Evolutionary conservation across 2,329 filamentous ascomycete species (phyloP), one percentile per base, ranked within the genome.

Genomic region (Hymenoscyphus scutula): DNA sequence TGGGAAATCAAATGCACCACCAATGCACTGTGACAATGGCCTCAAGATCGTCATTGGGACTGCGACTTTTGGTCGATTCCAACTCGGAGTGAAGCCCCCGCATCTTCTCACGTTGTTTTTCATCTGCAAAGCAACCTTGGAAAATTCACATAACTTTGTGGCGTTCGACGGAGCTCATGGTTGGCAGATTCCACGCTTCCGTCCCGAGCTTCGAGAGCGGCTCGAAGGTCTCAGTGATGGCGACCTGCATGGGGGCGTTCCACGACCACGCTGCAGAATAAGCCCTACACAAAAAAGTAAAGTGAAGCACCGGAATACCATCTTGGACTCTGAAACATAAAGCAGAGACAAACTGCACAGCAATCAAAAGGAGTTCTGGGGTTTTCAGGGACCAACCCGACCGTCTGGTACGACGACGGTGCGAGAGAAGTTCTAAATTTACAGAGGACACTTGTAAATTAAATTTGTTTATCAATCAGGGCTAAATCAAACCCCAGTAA

Each of bases 121-220:
- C 45, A 23, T 51, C 45, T 51, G 45, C 10, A 23, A 51, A 23
- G 19, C 25, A 23, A 51, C 23, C 45, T 5, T 51, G 45, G 13
- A 25, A 45, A 51, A 10, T 51, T 37, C 34, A 37, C 34, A 37
- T 37, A 37, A 37, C 34, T 37, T 15, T 37, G 34, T 37, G 34
- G 34, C 13, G 45, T 51, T 51, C n/a, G 19, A 51, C 45, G 45
- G 15, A 51, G 45, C 45, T 51, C 7, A 8, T 25, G 23, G 45
- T 37, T 51, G 19, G 45, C 19, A 25, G 8, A 25, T 23, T 25
- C 45, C 3, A 51, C 25, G 45, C n/a, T 51, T 23, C 23, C n/a
- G 45, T 51, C 45, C 45, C 45, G 23, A 19, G 45, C 45, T 51
- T 51, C 45, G 45, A 51, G 45, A 51, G 25, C 19, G 45, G n/a